Evolutionary conservation across 345 rosid species (phyloP).

Genomic region (Gossypium arboreum): DNA sequence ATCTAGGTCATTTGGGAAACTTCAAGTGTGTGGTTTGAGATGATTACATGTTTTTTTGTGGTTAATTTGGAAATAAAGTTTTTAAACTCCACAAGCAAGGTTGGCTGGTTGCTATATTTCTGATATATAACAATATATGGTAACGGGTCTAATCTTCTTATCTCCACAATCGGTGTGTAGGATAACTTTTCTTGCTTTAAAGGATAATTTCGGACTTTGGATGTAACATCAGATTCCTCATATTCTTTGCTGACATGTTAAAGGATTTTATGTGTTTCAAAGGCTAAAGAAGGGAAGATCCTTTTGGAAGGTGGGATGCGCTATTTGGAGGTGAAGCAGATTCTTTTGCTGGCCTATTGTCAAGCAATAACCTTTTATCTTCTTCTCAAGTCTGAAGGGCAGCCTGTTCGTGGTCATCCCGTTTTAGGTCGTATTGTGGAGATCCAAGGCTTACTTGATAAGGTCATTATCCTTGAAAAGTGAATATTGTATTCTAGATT

Average conservation of each 20-base stretch:
- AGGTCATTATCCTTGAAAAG: slow-evolving; percentile 40
- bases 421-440: slow-evolving; percentile 85
- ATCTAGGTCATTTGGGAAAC: background rate
- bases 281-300: slow-evolving; percentile 51
- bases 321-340: slow-evolving; percentile 80
- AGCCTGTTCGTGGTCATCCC: slow-evolving; percentile 84
- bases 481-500: background rate
- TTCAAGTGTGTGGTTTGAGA: background rate
- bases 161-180: background rate
- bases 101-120: background rate
- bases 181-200: background rate
- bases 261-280: slow-evolving; percentile 16
- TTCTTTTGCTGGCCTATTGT: slow-evolving; percentile 70
- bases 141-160: background rate
- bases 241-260: background rate
- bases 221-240: background rate
- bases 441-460: slow-evolving; percentile 63
- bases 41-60: background rate
- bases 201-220: background rate
- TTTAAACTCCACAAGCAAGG: background rate
- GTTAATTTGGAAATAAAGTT: background rate
- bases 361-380: slow-evolving; percentile 89
- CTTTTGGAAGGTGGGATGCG: slow-evolving; percentile 44
- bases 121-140: background rate
- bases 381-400: slow-evolving; percentile 92